Evolutionary conservation across 805 yeast genomes (phyloP).

Genomic region (Candida morakotiae): DNA sequence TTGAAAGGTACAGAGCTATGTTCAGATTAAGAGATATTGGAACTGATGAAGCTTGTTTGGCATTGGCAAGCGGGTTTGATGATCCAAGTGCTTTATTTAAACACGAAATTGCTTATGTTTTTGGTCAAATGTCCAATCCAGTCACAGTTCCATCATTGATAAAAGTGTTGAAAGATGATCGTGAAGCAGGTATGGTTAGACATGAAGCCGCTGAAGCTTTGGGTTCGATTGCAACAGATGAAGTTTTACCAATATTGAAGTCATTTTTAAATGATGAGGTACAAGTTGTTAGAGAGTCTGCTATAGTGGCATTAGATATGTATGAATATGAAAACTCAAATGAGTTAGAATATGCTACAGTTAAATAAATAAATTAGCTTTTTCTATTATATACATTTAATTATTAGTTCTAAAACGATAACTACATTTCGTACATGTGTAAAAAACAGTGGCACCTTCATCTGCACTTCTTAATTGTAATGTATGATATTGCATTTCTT

Average conservation of each 20-base stretch:
- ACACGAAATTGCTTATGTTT: conserved; percentile 97
- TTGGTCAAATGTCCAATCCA: conserved; percentile 95
- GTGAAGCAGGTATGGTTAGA: conserved; percentile 97
- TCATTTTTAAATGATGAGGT: conserved; percentile 77
- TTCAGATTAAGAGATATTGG: conserved; percentile 95
- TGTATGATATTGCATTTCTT: conserved; percentile 97
- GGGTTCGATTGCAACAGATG: conserved; percentile 95
- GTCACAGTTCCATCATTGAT: conserved; percentile 84
- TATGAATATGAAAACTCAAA: conserved; percentile 88
- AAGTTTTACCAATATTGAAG: conserved; percentile 84
- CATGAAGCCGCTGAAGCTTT: conserved; percentile 99
- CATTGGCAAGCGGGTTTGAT: conserved; percentile 83
- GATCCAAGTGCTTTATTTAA: conserved; percentile 93
- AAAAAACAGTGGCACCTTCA: conserved; percentile 99
- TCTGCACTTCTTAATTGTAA: conserved; percentile 96
- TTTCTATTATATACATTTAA: conserved; percentile 21
- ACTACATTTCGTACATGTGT: conserved; percentile 91
- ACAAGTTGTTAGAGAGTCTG: conserved; percentile 92
- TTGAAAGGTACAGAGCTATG: conserved; percentile 97
- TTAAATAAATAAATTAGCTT: conserved; percentile 10
- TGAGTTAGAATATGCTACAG: conserved; percentile 70
- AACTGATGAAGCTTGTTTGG: conserved; percentile 86
- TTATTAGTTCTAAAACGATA: conserved; percentile 94
- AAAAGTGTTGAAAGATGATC: conserved; percentile 69
- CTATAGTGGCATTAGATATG: conserved; percentile 97